Conservation (phyloP, 768 basidiomycete species). For the Chalciporus chontae region DNA sequence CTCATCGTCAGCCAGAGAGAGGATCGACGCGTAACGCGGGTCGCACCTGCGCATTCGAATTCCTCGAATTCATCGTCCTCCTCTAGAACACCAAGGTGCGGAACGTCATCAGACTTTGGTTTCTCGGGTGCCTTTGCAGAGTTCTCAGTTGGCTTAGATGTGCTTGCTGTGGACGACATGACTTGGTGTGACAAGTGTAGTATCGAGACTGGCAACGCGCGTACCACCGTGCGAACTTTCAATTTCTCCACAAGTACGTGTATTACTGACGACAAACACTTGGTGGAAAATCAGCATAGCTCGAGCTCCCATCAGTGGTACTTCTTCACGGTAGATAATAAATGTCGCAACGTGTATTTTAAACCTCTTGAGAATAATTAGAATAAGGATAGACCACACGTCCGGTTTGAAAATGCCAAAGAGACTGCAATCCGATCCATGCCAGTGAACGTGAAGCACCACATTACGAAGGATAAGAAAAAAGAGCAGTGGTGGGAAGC, state of each 20-base stretch:
- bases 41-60: slow-evolving; percentile 77
- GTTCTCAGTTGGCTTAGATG: slow-evolving; percentile 41
- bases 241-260: background rate
- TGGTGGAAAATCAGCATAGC: too few relatives aligned
- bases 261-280: too few relatives aligned
- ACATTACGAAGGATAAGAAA: slow-evolving; percentile 17
- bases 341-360: slow-evolving; percentile 4
- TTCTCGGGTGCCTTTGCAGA: slow-evolving; percentile 32
- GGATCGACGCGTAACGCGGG: background rate
- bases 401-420: slow-evolving; percentile 8
- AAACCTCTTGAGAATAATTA: slow-evolving; percentile 26
- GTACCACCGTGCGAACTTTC: slow-evolving; percentile 23
- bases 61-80: slow-evolving; percentile 99
- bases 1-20: background rate
- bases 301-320: background rate
- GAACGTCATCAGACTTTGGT: slow-evolving; percentile 44
- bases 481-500: slow-evolving; percentile 17
- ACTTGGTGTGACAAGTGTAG: background rate
- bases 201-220: slow-evolving; percentile 1
- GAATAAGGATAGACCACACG: slow-evolving; percentile 30
- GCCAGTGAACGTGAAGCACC: slow-evolving; percentile 1
- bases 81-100: slow-evolving; percentile 84
- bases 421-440: slow-evolving; percentile 9
- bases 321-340: background rate
- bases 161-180: slow-evolving; percentile 45